These are phyloP conservation scores for Parachaetomium inaequale DNA, from an alignment of 495 filamentous ascomycete species.

Conservation along the genomic window DNA sequence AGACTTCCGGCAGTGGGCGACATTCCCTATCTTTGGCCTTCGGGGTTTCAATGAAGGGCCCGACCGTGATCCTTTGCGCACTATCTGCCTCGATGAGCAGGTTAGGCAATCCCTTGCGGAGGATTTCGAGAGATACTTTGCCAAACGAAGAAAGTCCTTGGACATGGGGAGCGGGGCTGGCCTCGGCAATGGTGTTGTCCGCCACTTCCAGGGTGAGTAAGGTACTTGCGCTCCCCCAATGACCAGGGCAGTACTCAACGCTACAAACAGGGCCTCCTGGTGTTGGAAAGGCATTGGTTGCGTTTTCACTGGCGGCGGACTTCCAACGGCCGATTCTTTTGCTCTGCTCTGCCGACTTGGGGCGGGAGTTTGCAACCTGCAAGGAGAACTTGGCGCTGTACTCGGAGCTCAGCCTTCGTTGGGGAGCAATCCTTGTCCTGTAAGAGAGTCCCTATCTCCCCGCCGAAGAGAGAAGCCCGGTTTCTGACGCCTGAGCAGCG, in stretches of 20 bases:
- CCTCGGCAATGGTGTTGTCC: not conserved
- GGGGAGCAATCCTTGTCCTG: constrained; percentile 1
- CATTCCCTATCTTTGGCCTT: not conserved
- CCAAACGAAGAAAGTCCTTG: not conserved
- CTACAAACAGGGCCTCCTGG: not conserved
- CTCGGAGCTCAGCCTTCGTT: not conserved
- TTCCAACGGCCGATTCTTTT: not conserved
- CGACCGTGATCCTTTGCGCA: not conserved
- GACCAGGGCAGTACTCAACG: too few species aligned
- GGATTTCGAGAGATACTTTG: not conserved
- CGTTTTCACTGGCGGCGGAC: not conserved
- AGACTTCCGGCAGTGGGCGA: not conserved
- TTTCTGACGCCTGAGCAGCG: not conserved
- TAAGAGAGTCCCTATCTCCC: not conserved
- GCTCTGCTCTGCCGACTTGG: constrained; percentile 1
- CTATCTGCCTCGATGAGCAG: not conserved
- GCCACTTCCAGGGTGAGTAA: not conserved
- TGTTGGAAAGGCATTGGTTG: not conserved
- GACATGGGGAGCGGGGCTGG: too few species aligned
- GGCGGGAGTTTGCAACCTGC: not conserved
- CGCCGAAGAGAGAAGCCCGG: not conserved
- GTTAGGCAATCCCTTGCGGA: not conserved
- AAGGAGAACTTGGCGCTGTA: not conserved
- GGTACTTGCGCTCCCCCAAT: too few species aligned
- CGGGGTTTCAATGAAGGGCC: not conserved